Evolutionary conservation across 306 rosid genomes (phyloP), one percentile per base, ranked within the genome.

Genomic region (Malus sylvestris): DNA sequence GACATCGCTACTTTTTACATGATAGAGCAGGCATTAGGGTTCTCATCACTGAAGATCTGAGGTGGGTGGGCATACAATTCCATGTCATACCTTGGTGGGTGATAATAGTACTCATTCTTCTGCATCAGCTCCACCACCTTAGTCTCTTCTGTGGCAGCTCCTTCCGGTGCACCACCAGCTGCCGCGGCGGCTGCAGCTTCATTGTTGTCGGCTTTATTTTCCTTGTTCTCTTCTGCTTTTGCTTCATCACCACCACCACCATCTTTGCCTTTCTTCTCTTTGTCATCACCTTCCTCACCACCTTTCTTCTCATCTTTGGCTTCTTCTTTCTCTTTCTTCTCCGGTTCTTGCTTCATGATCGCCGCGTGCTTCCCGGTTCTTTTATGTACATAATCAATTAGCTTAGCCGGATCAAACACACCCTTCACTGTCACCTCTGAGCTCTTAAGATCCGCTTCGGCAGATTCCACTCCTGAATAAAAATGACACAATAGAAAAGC

Each of bases 401-500:
- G 59, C 76, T 83, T 85, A 4, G 77, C 55, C 10, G 90, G 81
- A 68, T 94, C 97, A 51, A 94, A 70, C 42, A 76, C 89, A 2
- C 98, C 98, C 75, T 90, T 94, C 79, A 94, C 98, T 40, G 82
- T 86, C 76, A 92, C 98, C 51, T 83, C 76, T 2, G 97, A 94
- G 64, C 80, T 78, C 84, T 87, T 94, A 72, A 92, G 93, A 91
- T 94, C 98, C 13, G 98, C 83, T 35, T 84, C 95, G 1, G 90
- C 97, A 22, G 88, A 84, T 72, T 94, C 95, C 78, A 94, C 98
- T 29, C 97, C 98, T 94, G 66, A 23, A 51, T 25, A 27, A 27
- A 42, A 23, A 60, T 18, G 40, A 74, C 63, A 25, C 29, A 4
- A 60, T 3, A 68, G 14, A 61, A 61, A 60, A 61, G 18, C 10